Percentiles rank a stretch among this genome's conserved stretches.
phyloP scores from a whole-genome alignment of 2,329 filamentous ascomycete species.

The Trichophyton simii region DNA sequence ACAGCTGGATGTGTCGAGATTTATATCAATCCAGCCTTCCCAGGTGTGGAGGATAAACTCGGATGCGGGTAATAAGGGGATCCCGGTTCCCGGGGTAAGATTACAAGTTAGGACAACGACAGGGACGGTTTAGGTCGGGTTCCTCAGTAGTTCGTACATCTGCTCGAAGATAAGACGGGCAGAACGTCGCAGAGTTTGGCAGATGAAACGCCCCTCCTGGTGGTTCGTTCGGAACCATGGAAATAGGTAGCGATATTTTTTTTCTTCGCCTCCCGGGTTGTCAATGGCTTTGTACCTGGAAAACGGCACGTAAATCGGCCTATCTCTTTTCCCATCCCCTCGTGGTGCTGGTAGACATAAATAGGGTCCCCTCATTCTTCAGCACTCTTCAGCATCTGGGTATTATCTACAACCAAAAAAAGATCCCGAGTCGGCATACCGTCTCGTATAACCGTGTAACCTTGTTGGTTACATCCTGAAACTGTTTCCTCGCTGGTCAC shows the following conservation, averaged over 20 bases:
- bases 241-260: neutral
- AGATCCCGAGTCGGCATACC: neutral
- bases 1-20: neutral
- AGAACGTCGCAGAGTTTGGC: neutral
- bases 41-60: constrained; percentile 2
- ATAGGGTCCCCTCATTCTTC: neutral
- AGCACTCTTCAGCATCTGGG: neutral
- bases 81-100: neutral
- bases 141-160: neutral
- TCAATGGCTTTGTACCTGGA: neutral
- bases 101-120: neutral
- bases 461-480: neutral
- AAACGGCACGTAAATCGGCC: neutral
- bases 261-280: neutral
- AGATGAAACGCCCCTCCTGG: neutral
- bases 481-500: neutral
- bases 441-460: neutral
- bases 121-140: neutral
- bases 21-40: neutral
- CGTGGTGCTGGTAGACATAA: neutral
- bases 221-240: neutral
- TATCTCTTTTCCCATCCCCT: neutral
- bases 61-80: neutral
- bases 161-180: neutral
- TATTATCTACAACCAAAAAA: neutral